Conservation (phyloP, 2,329 filamentous ascomycete species). For the Didymella lethalis region DNA sequence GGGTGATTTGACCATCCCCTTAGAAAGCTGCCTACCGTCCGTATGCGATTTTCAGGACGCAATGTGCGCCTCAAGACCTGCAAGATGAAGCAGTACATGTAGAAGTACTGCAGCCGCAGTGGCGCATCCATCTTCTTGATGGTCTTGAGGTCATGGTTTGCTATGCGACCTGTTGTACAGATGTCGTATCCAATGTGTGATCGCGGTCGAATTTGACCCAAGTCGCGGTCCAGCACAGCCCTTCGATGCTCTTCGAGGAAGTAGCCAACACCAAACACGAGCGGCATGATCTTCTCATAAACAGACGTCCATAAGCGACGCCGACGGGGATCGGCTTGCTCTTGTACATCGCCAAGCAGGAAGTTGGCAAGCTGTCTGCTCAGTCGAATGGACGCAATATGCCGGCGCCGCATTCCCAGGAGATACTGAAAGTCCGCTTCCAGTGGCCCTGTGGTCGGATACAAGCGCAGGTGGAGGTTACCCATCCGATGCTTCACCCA, state of each 20-base stretch:
- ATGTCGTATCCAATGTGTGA: conserved; percentile 48
- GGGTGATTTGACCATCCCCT: conserved; percentile 45
- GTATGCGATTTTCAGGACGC: conserved; percentile 40
- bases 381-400: conserved; percentile 47
- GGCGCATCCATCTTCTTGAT: conserved; percentile 43
- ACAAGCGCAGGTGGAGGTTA: conserved; percentile 45
- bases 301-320: conserved; percentile 47
- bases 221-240: conserved; percentile 42
- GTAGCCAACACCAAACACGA: conserved; percentile 49
- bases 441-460: conserved; percentile 42
- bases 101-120: conserved; percentile 48
- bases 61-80: conserved; percentile 45
- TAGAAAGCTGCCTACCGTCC: conserved; percentile 42
- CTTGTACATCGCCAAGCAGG: conserved; percentile 41
- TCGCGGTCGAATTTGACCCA: conserved; percentile 44
- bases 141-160: conserved; percentile 38
- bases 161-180: conserved; percentile 43
- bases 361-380: conserved; percentile 46
- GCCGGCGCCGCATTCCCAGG: conserved; percentile 45
- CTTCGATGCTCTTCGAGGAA: conserved; percentile 49
- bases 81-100: conserved; percentile 50
- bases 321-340: conserved; percentile 37
- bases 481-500: conserved; percentile 47
- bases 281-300: conserved; percentile 48
- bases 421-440: conserved; percentile 46